Base-by-base conservation (phyloP, 2,329 filamentous ascomycete genomes). In the Myotisia sp. region DNA sequence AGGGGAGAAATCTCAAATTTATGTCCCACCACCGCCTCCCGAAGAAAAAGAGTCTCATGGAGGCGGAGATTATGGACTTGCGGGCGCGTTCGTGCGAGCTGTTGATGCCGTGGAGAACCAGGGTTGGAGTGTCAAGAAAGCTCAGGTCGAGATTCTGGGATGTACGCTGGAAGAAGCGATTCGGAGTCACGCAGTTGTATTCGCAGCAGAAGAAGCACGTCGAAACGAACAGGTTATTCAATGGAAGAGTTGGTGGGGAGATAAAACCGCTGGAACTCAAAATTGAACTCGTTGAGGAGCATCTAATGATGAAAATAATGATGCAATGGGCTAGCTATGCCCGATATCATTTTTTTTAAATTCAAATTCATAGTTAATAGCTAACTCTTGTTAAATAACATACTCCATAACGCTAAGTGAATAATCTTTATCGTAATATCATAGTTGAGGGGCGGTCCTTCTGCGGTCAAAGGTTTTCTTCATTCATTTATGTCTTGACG, bases 401-500 rank as follows among this genome's bases (percentile, higher is more conserved):
- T n/a, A n/a, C n/a, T n/a, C n/a, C n/a, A n/a, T n/a, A n/a, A n/a
- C n/a, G n/a, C n/a, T n/a, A n/a, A n/a, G n/a, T n/a, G n/a, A n/a
- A n/a, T n/a, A n/a, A n/a, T n/a, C n/a, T n/a, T n/a, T n/a, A n/a
- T n/a, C n/a, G n/a, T n/a, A n/a, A n/a, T n/a, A n/a, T n/a, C n/a
- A n/a, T n/a, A n/a, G n/a, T n/a, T n/a, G n/a, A n/a, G n/a, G n/a
- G n/a, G n/a, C n/a, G n/a, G n/a, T n/a, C n/a, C n/a, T n/a, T n/a
- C n/a, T n/a, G n/a, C n/a, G n/a, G n/a, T n/a, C n/a, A n/a, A n/a
- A n/a, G n/a, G n/a, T n/a, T n/a, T n/a, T n/a, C n/a, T n/a, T n/a
- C n/a, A n/a, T n/a, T n/a, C n/a, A n/a, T n/a, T 63, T 76, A 95
- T 40, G 87, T 98, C 77, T 86, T 92, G 51, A 98, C 90, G 63